Evolutionary conservation across 306 rosid genomes (phyloP).

Genomic region (Rosa rugosa): DNA sequence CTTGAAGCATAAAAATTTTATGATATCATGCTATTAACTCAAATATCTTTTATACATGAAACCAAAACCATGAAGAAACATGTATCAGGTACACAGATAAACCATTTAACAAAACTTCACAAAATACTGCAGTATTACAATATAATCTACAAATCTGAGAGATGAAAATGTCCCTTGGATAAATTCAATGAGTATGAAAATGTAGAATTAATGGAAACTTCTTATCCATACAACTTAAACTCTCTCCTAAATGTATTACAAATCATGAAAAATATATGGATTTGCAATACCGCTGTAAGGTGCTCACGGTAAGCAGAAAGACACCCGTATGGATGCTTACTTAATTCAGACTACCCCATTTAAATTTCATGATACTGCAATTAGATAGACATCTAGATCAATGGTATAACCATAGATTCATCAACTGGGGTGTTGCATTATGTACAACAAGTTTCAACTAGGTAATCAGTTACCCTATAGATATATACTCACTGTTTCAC

Average conservation of each 20-base stretch:
- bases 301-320: not conserved
- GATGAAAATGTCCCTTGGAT: not conserved
- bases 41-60: not conserved
- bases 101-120: not conserved
- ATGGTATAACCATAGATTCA: not conserved
- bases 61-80: not conserved
- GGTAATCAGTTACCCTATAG: not conserved
- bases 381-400: not conserved
- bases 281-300: not conserved
- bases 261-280: not conserved
- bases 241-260: not conserved
- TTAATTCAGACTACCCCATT: not conserved
- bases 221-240: not conserved
- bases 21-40: slow-evolving; percentile 11
- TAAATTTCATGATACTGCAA: not conserved
- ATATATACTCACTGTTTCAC: not conserved
- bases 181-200: not conserved
- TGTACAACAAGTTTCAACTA: slow-evolving; percentile 8
- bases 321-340: not conserved
- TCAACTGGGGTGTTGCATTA: not conserved
- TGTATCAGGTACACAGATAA: not conserved
- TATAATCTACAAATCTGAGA: not conserved
- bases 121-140: not conserved
- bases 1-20: slow-evolving; percentile 40
- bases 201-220: not conserved